Base-by-base conservation (phyloP, 208 protist species). In the Porcisia deanei region DNA sequence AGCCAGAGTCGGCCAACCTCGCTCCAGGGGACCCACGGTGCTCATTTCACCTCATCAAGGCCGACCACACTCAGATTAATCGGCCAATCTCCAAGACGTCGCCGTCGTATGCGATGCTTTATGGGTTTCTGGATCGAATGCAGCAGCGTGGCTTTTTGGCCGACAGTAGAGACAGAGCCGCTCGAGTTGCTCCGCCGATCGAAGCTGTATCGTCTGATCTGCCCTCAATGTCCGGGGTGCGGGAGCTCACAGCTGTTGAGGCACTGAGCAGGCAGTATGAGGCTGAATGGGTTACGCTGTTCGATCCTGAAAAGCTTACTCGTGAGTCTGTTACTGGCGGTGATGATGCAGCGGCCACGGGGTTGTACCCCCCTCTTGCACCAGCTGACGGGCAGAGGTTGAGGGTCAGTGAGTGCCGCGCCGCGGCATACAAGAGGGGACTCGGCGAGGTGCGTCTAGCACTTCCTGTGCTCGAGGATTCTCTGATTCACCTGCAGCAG, bases 1-100 rank as follows among this genome's bases (percentile, higher is more conserved):
- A 92, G 66, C 85, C 85, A 0, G 88, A 86, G 58, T 92, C 88
- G 4, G 81, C 88, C 16, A 92, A 92, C 76, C 88, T 85, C 10
- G 80, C 75, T 22, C 82, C 86, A 12, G 80, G 86, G 18, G 82
- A 93, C 63, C 80, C 82, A 7, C 89, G 89, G 10, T 93, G 84
- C 60, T 73, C 84, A 0, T 93, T 89, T 47, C 83, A 87, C 67
- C 71, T 93, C 34, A 34, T 93, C 54, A 83, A 90, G 60, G 86
- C 73, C 34, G 89, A 93, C 61, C 89, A 93, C 71, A 72, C 75
- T 10, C 64, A 83, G n/a, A 54, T 93, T 12, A 86, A 88, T 64
- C 74, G 89, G 8, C 89, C 89, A 0, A 67, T 80, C 3, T 87
- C 86, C 0, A 93, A 93, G 71, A 88, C 80, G 47, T 86, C 82